Conservation (phyloP, 345 rosid species). For the Acer yangbiense region DNA sequence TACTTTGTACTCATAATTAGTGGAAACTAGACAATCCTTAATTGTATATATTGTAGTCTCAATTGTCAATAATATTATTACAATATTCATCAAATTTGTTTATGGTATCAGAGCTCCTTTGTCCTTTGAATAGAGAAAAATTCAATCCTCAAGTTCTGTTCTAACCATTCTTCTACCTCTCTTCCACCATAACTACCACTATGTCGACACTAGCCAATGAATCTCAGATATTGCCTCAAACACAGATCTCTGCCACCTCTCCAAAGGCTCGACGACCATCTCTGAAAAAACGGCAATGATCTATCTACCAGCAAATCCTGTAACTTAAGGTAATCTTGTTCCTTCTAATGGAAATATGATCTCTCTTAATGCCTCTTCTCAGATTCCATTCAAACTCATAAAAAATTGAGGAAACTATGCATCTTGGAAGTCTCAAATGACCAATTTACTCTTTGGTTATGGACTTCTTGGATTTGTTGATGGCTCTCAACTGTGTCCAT, state of each 20-base stretch:
- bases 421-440: too few species aligned
- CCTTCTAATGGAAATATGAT: slow-evolving; percentile 1
- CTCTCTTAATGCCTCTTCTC: slow-evolving; percentile 12
- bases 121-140: not conserved
- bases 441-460: too few species aligned
- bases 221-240: not conserved
- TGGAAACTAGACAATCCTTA: too few species aligned
- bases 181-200: not conserved
- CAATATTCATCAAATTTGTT: not conserved
- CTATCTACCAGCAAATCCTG: not conserved
- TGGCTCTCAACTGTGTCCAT: too few species aligned
- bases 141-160: too few species aligned
- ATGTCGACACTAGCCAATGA: not conserved
- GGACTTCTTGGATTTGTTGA: too few species aligned
- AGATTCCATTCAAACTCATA: slow-evolving; percentile 3
- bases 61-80: too few species aligned
- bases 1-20: too few species aligned
- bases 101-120: not conserved
- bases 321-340: not conserved
- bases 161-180: not conserved
- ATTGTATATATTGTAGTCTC: too few species aligned
- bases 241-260: not conserved
- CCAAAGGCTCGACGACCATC: not conserved
- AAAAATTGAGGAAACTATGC: too few species aligned
- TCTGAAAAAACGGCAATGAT: not conserved